Conservation (phyloP, 2,329 filamentous ascomycete genomes). For the Apiospora phragmitis region DNA sequence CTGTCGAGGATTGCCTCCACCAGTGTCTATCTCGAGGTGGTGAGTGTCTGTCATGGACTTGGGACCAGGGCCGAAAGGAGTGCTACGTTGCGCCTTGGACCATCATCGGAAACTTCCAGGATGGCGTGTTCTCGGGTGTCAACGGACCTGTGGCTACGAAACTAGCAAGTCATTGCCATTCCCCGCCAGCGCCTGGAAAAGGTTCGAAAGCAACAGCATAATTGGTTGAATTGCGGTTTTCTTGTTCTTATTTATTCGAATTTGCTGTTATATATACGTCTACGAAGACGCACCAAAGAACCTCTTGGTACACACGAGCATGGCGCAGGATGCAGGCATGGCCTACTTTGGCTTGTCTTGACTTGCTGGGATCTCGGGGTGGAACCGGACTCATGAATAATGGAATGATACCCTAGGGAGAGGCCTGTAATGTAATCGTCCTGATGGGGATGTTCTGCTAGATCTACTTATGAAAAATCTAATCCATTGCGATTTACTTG, state of each 20-base stretch:
- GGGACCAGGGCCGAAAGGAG: constrained; percentile 38
- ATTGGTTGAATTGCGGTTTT: neutral
- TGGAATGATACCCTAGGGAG: constrained; percentile 6
- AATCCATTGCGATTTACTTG: neutral
- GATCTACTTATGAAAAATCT: neutral
- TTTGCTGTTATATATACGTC: neutral
- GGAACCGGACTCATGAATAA: neutral
- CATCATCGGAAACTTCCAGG: constrained; percentile 41
- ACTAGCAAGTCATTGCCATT: constrained; percentile 26
- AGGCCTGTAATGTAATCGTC: constrained; percentile 2
- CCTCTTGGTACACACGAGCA: neutral
- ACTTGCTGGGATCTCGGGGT: neutral
- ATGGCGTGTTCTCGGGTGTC: constrained; percentile 39
- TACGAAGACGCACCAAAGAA: neutral
- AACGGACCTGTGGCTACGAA: constrained; percentile 33
- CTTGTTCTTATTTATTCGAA: neutral
- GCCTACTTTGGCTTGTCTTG: neutral
- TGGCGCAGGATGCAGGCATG: neutral
- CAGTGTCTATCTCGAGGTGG: constrained; percentile 41
- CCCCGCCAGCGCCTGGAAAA: constrained; percentile 15
- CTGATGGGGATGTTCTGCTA: neutral
- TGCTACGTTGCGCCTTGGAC: constrained; percentile 53
- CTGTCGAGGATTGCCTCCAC: constrained; percentile 42
- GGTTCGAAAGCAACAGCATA: neutral
- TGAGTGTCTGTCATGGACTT: constrained; percentile 54